A percentile compares a stretch with the other conserved stretches of the same genome.
phyloP scores from a whole-genome alignment of 805 yeast species.

The Starmera dryadoides region DNA sequence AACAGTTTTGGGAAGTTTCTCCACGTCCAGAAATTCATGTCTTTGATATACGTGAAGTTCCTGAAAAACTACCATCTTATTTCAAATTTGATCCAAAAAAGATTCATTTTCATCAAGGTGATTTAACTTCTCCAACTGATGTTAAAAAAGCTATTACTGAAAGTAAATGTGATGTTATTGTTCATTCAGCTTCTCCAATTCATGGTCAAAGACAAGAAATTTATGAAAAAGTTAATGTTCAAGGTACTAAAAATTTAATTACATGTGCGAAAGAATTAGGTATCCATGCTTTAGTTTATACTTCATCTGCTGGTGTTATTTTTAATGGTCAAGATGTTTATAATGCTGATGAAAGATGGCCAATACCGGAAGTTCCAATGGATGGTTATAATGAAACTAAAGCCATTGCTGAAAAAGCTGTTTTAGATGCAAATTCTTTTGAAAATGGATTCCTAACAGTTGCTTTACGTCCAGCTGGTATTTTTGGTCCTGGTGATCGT shows the following conservation, averaged over 20 bases:
- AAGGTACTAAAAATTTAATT: conserved; percentile 76
- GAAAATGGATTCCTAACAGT: conserved; percentile 58
- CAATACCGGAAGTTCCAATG: conserved; percentile 88
- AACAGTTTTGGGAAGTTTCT: conserved; percentile 62
- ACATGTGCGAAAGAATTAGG: conserved; percentile 46
- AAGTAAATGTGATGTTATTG: conserved; percentile 66
- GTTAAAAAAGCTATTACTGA: conserved; percentile 53
- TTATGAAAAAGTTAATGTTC: conserved; percentile 84
- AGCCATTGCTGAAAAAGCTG: conserved; percentile 82
- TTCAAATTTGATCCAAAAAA: conserved; percentile 63
- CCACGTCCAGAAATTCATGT: conserved; percentile 76
- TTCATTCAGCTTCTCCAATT: conserved; percentile 95
- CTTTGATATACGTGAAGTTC: conserved; percentile 86
- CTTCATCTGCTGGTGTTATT: conserved; percentile 96
- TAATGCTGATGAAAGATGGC: conserved; percentile 93
- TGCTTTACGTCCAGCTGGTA: conserved; percentile 94
- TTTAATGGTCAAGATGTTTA: conserved; percentile 90
- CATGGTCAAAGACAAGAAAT: conserved; percentile 80
- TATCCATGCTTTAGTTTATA: conserved; percentile 71
- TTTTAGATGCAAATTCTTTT: conserved; percentile 63
- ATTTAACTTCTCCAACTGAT: conserved; percentile 68
- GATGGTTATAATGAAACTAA: conserved; percentile 96
- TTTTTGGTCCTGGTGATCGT: conserved; percentile 97
- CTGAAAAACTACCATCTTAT: conserved; percentile 58
- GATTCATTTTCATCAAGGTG: conserved; percentile 69